Conservation (phyloP, 2,329 filamentous ascomycete genomes). For the Talaromyces rugulosus region DNA sequence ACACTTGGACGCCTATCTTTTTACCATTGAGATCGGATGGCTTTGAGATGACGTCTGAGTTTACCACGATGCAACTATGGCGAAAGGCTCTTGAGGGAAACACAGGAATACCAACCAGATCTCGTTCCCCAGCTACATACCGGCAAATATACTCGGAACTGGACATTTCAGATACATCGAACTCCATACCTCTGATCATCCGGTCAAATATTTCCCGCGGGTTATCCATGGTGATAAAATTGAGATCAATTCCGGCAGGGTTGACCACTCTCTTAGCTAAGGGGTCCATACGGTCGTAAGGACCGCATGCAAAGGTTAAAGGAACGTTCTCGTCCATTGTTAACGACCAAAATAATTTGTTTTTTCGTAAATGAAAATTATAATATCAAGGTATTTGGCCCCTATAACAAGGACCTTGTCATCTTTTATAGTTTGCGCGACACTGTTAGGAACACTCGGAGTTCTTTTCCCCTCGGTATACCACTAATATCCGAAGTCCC, state of each 20-base stretch:
- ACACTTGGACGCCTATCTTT: constrained; percentile 32
- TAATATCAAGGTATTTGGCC: no score
- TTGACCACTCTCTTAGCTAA: constrained; percentile 24
- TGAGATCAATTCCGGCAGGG: constrained; percentile 26
- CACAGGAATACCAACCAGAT: constrained; percentile 21
- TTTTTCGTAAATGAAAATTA: no score
- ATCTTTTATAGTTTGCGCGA: no score
- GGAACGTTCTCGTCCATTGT: background rate
- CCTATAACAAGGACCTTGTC: no score
- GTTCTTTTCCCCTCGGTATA: no score
- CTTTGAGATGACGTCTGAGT: constrained; percentile 24
- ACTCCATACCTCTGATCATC: constrained; percentile 20
- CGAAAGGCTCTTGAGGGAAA: constrained; percentile 26
- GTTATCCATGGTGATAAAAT: constrained; percentile 27
- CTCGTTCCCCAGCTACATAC: constrained; percentile 11
- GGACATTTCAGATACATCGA: constrained; percentile 22
- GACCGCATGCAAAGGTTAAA: constrained; percentile 21
- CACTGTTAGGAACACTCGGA: no score
- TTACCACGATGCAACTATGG: constrained; percentile 31
- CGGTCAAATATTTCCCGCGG: constrained; percentile 32
- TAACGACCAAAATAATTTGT: no score
- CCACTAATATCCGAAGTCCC: no score
- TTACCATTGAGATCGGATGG: constrained; percentile 31
- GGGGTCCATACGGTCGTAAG: constrained; percentile 25
- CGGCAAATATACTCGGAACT: constrained; percentile 19